These are phyloP conservation scores for Grigorovia humatica DNA, from an alignment of 805 yeast genomes.

Conservation along the genomic window DNA sequence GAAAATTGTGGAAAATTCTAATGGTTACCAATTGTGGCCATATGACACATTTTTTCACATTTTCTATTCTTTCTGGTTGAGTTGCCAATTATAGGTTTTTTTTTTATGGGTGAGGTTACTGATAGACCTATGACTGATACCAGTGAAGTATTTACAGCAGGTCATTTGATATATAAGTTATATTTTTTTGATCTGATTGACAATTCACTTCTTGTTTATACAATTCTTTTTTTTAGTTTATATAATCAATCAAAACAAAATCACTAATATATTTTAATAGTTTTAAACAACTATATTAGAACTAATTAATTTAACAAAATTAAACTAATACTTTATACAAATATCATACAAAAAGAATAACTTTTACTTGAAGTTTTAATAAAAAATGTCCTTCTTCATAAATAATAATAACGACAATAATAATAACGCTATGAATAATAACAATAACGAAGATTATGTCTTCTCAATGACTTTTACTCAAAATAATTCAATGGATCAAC, in stretches of 20 bases:
- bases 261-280: too few relatives aligned
- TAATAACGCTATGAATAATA: not conserved
- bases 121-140: not conserved
- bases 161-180: not conserved
- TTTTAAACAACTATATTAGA: not conserved
- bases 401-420: not conserved
- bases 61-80: not conserved
- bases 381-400: not conserved
- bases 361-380: too few relatives aligned
- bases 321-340: not conserved
- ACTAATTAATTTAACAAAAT: not conserved
- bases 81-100: not conserved
- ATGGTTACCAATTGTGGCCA: not conserved
- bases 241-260: not conserved
- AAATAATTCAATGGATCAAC: not conserved
- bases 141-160: not conserved
- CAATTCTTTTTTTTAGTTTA: not conserved
- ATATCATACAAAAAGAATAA: not conserved
- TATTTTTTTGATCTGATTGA: not conserved
- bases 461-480: conserved; percentile 8
- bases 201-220: not conserved
- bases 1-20: not conserved
- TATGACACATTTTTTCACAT: not conserved
- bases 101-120: not conserved
- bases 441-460: conserved; percentile 5